Evolutionary conservation across 768 basidiomycete genomes (phyloP).

Genomic region (Phylloporus rhodoxanthus): DNA sequence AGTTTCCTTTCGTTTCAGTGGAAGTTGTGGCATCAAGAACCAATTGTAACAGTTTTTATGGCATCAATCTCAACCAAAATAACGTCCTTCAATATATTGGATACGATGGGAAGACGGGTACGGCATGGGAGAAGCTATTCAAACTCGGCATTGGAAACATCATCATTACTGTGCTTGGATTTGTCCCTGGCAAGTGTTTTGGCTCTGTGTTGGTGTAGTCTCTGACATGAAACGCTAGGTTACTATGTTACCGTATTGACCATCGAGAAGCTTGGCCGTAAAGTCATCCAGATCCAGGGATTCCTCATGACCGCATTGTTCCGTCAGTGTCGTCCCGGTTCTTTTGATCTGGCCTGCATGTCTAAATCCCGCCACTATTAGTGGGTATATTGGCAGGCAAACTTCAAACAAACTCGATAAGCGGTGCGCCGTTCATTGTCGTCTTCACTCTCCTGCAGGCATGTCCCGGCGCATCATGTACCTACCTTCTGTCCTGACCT

Average conservation of each 20-base stretch:
- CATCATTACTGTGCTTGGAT: conserved; percentile 70
- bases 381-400: conserved; percentile 65
- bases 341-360: neutral
- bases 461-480: neutral
- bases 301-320: conserved; percentile 68
- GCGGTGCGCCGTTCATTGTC: conserved; percentile 59
- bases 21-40: neutral
- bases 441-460: conserved; percentile 66
- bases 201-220: neutral
- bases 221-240: conserved; percentile 32
- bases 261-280: conserved; percentile 69
- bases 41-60: conserved; percentile 54
- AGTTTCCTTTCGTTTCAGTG: neutral
- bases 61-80: conserved; percentile 70
- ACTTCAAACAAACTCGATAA: conserved; percentile 42
- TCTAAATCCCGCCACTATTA: conserved; percentile 18
- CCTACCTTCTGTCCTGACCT: neutral
- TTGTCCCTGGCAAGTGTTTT: conserved; percentile 55
- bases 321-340: conserved; percentile 33
- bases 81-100: conserved; percentile 74
- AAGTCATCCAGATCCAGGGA: conserved; percentile 70
- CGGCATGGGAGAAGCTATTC: conserved; percentile 61
- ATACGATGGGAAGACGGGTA: conserved; percentile 51
- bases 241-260: conserved; percentile 66
- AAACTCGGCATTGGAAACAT: conserved; percentile 62